Base-by-base conservation (phyloP, 495 filamentous ascomycete species). In the Penicillium pancosmium region DNA sequence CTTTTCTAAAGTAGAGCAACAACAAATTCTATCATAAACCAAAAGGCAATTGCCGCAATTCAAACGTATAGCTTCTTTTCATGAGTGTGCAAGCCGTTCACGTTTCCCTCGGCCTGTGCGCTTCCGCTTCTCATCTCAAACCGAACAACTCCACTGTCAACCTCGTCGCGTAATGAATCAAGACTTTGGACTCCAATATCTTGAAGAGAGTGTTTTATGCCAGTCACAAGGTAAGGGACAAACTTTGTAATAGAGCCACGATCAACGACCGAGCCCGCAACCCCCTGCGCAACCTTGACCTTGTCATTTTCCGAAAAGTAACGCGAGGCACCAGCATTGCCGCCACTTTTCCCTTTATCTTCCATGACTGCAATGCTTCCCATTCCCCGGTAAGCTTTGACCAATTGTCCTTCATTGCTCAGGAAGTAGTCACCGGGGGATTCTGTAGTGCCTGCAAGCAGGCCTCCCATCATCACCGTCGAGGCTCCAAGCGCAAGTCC, bases 371-470 rank as follows among this genome's bases (percentile, higher is more conserved):
- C 94, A 68, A 99, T 99, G 68, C 84, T 89, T 62, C 94, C 94
- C 94, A 99, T 98, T 48, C 94, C 94, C 73, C 94, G 86, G 81
- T 98, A 99, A 51, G 94, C 92, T 82, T 99, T 99, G 73, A 98
- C 93, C 25, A 99, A 86, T 82, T 97, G 91, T 27, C 94, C 94
- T 72, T 97, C 93, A 44, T 88, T 86, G 69, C 89, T 92, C 58
- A 99, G 91, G 68, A 94, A 97, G 64, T 97, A 99, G 59, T 96
- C 91, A 35, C 94, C 95, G 19, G 94, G 95, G 10, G 92, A 97
- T 77, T 99, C 94, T 47, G 95, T 97, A 46, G 94, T 98, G 70
- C 94, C 94, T 36, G 95, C 94, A 57, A 99, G 84, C 31, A 98
- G 84, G 72, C 94, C 95, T 58, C 94, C 94, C 94, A 99, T 99